Evolutionary conservation across 805 yeast species (phyloP).

Genomic region (Candida succiphila): DNA sequence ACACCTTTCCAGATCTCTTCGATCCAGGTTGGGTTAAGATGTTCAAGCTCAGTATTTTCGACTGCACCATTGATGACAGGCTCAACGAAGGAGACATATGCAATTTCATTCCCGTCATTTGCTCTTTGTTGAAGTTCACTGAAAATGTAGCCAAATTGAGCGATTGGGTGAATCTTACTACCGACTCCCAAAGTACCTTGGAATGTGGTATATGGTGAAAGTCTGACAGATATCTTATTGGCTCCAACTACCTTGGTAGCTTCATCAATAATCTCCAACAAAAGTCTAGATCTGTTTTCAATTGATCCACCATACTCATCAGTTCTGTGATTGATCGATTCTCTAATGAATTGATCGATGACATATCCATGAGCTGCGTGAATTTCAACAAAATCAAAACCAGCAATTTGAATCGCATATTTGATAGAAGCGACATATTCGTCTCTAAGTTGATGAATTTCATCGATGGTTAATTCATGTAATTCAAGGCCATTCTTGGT

Average conservation of each 20-base stretch:
- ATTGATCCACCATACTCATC: constrained; percentile 22
- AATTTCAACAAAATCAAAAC: constrained; percentile 19
- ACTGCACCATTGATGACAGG: constrained; percentile 30
- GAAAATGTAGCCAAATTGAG: constrained; percentile 22
- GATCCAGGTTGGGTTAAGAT: constrained; percentile 23
- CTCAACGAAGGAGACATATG: constrained; percentile 26
- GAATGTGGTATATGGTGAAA: constrained; percentile 28
- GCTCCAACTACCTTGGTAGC: constrained; percentile 25
- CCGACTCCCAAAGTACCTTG: constrained; percentile 27
- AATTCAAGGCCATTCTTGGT: constrained; percentile 8
- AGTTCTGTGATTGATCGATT: constrained; percentile 15
- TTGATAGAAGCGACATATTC: constrained; percentile 12
- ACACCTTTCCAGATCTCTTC: constrained; percentile 21
- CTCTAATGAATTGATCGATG: constrained; percentile 15
- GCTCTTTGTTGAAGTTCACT: constrained; percentile 25
- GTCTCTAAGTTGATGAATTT: constrained; percentile 2
- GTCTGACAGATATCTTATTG: constrained; percentile 31
- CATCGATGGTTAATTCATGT: too few species aligned
- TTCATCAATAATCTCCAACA: constrained; percentile 29
- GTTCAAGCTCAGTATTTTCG: constrained; percentile 1
- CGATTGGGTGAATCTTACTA: constrained; percentile 21
- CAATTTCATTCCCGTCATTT: constrained; percentile 19
- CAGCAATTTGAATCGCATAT: constrained; percentile 14
- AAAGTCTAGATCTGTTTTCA: too few species aligned
- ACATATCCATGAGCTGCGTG: constrained; percentile 22